Evolutionary conservation across 1,284 basidiomycete species (phyloP), one percentile per base, ranked within the genome.

Genomic region (Apiotrichum mycotoxinovorans): DNA sequence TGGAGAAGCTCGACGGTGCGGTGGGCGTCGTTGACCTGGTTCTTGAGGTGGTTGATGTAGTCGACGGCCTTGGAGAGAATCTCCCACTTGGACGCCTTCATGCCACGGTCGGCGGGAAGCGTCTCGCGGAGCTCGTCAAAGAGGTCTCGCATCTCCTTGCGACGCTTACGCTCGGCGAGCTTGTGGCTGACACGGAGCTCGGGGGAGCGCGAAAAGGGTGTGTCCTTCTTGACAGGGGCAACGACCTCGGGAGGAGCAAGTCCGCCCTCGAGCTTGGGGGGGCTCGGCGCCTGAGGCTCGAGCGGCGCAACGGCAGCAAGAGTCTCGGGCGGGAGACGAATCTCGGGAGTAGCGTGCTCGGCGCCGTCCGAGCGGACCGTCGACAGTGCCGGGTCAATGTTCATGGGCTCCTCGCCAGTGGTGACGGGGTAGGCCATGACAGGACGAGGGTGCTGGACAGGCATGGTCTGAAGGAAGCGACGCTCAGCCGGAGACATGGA

Each of bases 131-230:
- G 79, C 75, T 97, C 93, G 67, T 97, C 93, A 71, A 96, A 97
- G 48, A 97, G 76, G 60, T 96, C 92, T 72, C 94, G 94, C 93
- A 97, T 97, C 78, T 97, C 93, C 79, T 93, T 95, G 73, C 93
- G 83, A 65, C 93, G 81, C 77, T 97, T 96, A 60, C 93, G 81
- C 78, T 97, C 93, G 2, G 93, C 93, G 22, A 96, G 83, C 73
- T 96, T 96, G 79, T 97, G 93, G 15, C 89, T 92, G 43, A 96
- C 85, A 52, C 92, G 84, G 43, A 97, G 81, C 74, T 97, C 93
- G 4, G 93, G 93, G 0, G 89, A 92, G 58, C 93, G 87, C 53
- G 92, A 93, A 76, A 96, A 97, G 5, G 91, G 91, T 15, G 89
- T 89, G 22, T 86, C 83, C 52, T 70, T 73, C 50, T 62, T 65